Conservation (phyloP, 108 stramenopile genomes). For the Discostella pseudostelligera region DNA sequence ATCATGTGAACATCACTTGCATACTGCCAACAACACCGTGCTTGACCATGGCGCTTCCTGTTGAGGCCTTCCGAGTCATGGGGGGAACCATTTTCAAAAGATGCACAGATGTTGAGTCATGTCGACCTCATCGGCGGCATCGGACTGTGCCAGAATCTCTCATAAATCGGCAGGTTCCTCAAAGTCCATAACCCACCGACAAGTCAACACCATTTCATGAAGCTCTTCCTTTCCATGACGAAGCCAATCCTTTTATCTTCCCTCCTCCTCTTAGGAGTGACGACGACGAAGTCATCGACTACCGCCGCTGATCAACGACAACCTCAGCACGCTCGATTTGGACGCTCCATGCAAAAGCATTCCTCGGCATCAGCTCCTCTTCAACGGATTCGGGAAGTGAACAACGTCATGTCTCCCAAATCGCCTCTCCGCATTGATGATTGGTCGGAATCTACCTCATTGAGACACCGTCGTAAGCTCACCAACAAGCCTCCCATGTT, state of each 20-base stretch:
- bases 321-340: background rate
- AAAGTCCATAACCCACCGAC: background rate
- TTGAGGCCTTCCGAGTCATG: too few relatives aligned
- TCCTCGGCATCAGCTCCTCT: background rate
- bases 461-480: background rate
- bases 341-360: background rate
- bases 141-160: background rate
- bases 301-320: too few relatives aligned
- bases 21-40: too few relatives aligned
- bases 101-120: too few relatives aligned
- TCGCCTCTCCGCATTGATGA: background rate
- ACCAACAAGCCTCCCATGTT: background rate
- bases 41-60: too few relatives aligned
- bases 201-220: background rate
- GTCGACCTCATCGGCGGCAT: too few relatives aligned
- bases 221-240: background rate
- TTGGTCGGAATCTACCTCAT: too few relatives aligned
- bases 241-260: background rate
- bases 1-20: too few relatives aligned
- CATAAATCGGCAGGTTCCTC: background rate
- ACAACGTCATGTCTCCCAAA: background rate
- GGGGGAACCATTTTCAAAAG: too few relatives aligned
- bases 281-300: background rate
- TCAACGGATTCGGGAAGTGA: constrained; percentile 6
- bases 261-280: background rate